Base-by-base conservation (phyloP, 164 flowering plant species). In the Magnolia changhungtana region DNA sequence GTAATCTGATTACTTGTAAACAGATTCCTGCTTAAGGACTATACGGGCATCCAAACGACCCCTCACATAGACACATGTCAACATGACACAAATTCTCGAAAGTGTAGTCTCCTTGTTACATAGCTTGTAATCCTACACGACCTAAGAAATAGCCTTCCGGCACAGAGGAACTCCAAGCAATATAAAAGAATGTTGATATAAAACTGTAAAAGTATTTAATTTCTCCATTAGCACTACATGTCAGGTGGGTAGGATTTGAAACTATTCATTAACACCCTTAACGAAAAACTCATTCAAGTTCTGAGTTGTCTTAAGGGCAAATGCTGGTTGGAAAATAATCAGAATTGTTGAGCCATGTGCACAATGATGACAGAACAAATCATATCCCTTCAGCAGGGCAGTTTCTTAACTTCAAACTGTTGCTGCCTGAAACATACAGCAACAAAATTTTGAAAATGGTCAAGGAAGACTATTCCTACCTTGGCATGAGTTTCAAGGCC, bases 401-500 rank as follows among this genome's bases (percentile, higher is more conserved):
- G 13, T 55, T 55, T 55, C 61, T 9, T 14, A 55, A 55, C 61
- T 55, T 37, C 45, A 16, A 55, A 55, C 10, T 55, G 16, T 55
- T 55, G 61, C 13, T 37, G 45, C 45, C 45, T 37, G 45, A 5
- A 37, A 37, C 45, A 37, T 37, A 37, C 45, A 37, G 45, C 45
- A 37, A 37, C 4, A 37, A 37, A 37, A 37, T 4, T 37, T 37
- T 37, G n/a, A 59, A 59, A 74, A 68, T 20, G 45, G 14, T 23
- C 10, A 52, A 31, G 49, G 52, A 55, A 50, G 8, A 76, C 72
- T n/a, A 21, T 23, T 49, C 75, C 69, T 87, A 96, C 99, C 98
- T 92, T 87, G 2, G 72, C 81, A 84, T 69, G 90, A 76, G 98
- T 93, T 72, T 94, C 97, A 11, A 84, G 81, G 74, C 81, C 78